Evolutionary conservation across 164 flowering plant genomes (phyloP).

Genomic region (Aristolochia contorta): DNA sequence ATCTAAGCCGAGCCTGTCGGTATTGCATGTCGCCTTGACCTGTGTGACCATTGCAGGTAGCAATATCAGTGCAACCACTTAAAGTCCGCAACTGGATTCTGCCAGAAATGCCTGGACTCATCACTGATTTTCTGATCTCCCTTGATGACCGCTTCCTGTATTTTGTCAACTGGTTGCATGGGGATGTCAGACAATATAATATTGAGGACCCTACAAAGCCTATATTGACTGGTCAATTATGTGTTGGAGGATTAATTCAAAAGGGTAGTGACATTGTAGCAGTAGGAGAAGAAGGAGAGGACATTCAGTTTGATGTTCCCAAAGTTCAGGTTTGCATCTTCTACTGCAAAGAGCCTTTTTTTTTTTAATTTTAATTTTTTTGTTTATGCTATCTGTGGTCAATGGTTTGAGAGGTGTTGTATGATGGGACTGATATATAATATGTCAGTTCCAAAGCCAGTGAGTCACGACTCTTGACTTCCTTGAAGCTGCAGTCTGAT

Average conservation of each 20-base stretch:
- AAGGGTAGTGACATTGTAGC: slow-evolving; percentile 67
- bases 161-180: slow-evolving; percentile 94
- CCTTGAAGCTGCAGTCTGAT: too few relatives aligned
- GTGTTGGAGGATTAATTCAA: slow-evolving; percentile 71
- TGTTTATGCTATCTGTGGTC: too few relatives aligned
- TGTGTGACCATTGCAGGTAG: slow-evolving; percentile 29
- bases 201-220: slow-evolving; percentile 82
- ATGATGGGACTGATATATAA: too few relatives aligned
- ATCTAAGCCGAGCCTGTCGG: neutral
- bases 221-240: slow-evolving; percentile 68
- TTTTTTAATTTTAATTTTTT: too few relatives aligned
- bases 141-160: slow-evolving; percentile 90
- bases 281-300: slow-evolving; percentile 59
- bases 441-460: too few relatives aligned
- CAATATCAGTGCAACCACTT: slow-evolving; percentile 66
- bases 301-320: slow-evolving; percentile 72
- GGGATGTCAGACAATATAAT: slow-evolving; percentile 88
- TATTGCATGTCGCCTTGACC: slow-evolving; percentile 5
- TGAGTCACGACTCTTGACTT: too few relatives aligned
- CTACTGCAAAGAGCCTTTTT: too few relatives aligned
- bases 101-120: slow-evolving; percentile 94
- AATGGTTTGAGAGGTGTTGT: too few relatives aligned
- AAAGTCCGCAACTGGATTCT: slow-evolving; percentile 95
- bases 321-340: slow-evolving; percentile 51
- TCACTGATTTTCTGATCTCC: slow-evolving; percentile 90